Evolutionary conservation across 441 rosid genomes (phyloP), one percentile per base, ranked within the genome.

Genomic region (Bocquillonia castaneifolia): DNA sequence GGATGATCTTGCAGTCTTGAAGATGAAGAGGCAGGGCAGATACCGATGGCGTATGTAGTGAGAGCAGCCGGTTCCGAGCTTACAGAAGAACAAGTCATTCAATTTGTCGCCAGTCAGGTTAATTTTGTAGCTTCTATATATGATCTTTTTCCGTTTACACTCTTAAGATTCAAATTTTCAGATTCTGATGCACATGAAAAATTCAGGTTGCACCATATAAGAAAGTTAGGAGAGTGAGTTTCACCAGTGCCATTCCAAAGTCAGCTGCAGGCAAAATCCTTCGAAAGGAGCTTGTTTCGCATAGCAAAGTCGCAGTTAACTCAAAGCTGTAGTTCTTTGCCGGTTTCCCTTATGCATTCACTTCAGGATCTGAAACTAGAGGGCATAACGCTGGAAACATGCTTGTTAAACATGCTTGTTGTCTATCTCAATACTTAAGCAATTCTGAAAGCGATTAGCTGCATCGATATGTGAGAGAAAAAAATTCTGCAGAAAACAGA

Each of bases 1-100:
- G n/a, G 9, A 45, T 1, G 8, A 26, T 39, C 60, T 69, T 74
- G 66, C 83, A 86, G 91, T 44, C 31, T 86, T 53, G 85, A 84
- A 77, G 89, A 86, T 78, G 86, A 82, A 69, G 88, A 77, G 67
- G 80, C 89, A 40, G 89, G 91, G 34, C 88, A 86, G 71, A 78
- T 82, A 72, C 93, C 91, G 15, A 78, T 86, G 89, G 93, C 89
- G 23, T 84, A 86, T 60, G 83, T 86, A 18, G 93, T 88, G 22
- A 76, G 73, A 72, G 77, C 77, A 68, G 57, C 73, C 0, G 75
- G 66, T 37, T 82, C 88, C n/a, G 64, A 72, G 32, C 88, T 88
- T 63, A 84, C 76, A 0, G 79, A 78, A 76, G 77, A 78, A 18
- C 82, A 82, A 76, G 82, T 86, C 67, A 83, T 88, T 61, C 81